Evolutionary conservation across 306 rosid species (phyloP).

Genomic region (Gastrolobium villosum): DNA sequence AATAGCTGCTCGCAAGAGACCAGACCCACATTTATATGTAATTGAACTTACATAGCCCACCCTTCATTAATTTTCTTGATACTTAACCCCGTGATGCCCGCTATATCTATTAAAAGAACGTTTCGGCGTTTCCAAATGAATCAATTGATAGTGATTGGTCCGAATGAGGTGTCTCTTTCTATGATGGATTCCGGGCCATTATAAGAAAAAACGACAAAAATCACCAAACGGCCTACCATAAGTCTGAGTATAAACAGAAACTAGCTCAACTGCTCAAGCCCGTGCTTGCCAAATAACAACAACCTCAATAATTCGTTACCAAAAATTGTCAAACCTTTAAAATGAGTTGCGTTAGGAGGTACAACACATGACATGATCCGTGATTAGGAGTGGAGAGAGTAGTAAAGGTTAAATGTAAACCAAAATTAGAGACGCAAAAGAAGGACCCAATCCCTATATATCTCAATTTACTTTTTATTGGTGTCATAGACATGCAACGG

Average conservation of each 20-base stretch:
- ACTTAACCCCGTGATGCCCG: too few relatives aligned
- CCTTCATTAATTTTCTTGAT: too few relatives aligned
- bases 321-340: not conserved
- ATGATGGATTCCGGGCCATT: not conserved
- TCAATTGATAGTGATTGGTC: too few relatives aligned
- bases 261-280: not conserved
- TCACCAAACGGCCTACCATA: not conserved
- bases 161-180: too few relatives aligned
- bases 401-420: slow-evolving; percentile 17
- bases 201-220: not conserved
- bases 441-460: slow-evolving; percentile 51
- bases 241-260: not conserved
- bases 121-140: too few relatives aligned
- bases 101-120: too few relatives aligned
- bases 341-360: not conserved
- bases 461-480: slow-evolving; percentile 56
- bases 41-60: too few relatives aligned
- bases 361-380: not conserved
- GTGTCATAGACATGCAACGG: slow-evolving; percentile 11
- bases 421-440: slow-evolving; percentile 57
- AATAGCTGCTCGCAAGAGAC: too few relatives aligned
- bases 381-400: slow-evolving; percentile 7
- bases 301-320: not conserved
- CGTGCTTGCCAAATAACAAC: not conserved
- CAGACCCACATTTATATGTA: too few relatives aligned